Percentiles rank a stretch among this genome's conserved stretches.
Evolutionary conservation across 441 rosid species (phyloP).

Genomic region (Arabidopsis lyrata): DNA sequence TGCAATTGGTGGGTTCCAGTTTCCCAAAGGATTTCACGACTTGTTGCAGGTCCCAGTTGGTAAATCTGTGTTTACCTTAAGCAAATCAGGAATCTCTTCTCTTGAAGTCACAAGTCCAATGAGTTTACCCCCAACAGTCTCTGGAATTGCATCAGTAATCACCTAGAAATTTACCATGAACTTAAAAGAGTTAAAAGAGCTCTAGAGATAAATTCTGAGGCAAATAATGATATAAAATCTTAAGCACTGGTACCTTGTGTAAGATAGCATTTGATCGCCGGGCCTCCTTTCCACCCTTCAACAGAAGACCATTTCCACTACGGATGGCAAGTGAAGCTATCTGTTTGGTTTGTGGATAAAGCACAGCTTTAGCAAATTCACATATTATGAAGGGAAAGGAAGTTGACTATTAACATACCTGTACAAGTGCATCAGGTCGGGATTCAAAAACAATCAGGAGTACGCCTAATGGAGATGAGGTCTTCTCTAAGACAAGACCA

Average conservation of each 20-base stretch:
- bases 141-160: conserved; percentile 88
- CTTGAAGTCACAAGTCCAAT: conserved; percentile 96
- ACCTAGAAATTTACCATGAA: conserved; percentile 54
- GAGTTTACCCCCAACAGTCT: conserved; percentile 73
- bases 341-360: conserved; percentile 54
- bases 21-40: conserved; percentile 26
- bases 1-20: conserved; percentile 33
- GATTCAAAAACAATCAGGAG: conserved; percentile 97
- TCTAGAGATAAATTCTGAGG: conserved; percentile 13
- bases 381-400: conserved; percentile 8
- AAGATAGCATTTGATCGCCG: conserved; percentile 88
- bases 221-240: conserved; percentile 12
- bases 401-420: conserved; percentile 56
- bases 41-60: conserved; percentile 16
- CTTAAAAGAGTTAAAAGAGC: conserved; percentile 4
- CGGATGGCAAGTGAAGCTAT: conserved; percentile 96
- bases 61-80: conserved; percentile 62
- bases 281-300: conserved; percentile 99
- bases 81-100: conserved; percentile 97
- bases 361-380: conserved; percentile 21
- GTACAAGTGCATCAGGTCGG: conserved; percentile 97
- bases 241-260: conserved; percentile 71
- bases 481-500: conserved; percentile 93
- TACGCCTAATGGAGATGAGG: conserved; percentile 95
- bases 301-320: conserved; percentile 93